Conservation (phyloP, 306 rosid genomes). For the Sindora glabra region DNA sequence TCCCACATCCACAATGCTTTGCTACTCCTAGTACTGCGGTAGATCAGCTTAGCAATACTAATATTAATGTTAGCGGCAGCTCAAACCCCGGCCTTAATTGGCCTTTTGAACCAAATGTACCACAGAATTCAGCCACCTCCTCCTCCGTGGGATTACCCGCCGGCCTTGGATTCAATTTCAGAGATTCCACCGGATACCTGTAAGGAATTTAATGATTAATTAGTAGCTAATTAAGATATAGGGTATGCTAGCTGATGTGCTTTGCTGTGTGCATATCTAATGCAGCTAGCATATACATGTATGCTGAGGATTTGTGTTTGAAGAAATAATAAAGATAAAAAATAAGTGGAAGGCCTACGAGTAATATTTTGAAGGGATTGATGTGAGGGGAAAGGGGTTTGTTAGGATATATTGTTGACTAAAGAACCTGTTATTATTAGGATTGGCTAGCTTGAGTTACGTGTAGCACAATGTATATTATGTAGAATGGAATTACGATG, state of each 20-base stretch:
- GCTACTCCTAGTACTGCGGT: no score
- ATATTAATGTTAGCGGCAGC: neutral
- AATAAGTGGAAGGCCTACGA: neutral
- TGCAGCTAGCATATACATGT: no score
- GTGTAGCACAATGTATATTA: constrained; percentile 19
- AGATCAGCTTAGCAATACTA: neutral
- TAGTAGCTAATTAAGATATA: constrained; percentile 8
- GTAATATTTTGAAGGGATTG: no score
- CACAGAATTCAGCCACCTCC: constrained; percentile 6
- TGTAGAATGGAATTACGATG: constrained; percentile 21
- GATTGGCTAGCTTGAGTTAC: constrained; percentile 52
- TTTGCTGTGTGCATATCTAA: neutral
- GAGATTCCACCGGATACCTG: constrained; percentile 25
- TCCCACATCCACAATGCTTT: constrained; percentile 17
- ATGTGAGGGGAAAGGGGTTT: constrained; percentile 18
- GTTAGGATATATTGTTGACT: constrained; percentile 85
- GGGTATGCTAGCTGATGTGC: neutral
- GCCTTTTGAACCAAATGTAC: constrained; percentile 32
- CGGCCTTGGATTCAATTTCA: constrained; percentile 6
- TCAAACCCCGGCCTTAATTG: constrained; percentile 16
- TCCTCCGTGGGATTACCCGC: neutral
- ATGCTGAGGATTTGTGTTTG: neutral
- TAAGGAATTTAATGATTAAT: constrained; percentile 43
- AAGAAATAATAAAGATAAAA: neutral
- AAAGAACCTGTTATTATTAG: constrained; percentile 47